A percentile compares a stretch with the other conserved stretches of the same genome.
Evolutionary conservation across 208 protist genomes (phyloP).

Genomic region (Porcisia hertigi): DNA sequence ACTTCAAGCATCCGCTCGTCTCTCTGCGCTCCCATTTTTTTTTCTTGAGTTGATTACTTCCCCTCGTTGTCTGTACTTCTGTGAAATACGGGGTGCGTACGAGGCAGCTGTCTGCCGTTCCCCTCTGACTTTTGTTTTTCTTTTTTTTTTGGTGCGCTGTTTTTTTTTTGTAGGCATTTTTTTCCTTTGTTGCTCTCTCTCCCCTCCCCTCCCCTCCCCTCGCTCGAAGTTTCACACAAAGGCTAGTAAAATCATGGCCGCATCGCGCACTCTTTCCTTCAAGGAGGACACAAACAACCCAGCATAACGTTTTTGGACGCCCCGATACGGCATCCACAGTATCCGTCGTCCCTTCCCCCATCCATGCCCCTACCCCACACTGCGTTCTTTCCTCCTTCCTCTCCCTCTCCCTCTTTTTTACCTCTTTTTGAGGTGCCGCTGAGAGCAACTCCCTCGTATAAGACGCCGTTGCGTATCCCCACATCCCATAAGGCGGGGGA

Average conservation of each 20-base stretch:
- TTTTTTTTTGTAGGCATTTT: too few species aligned
- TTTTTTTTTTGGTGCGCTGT: background rate
- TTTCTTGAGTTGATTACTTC: background rate
- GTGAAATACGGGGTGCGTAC: too few species aligned
- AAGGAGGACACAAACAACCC: background rate
- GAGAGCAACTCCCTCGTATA: too few species aligned
- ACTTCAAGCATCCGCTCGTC: too few species aligned
- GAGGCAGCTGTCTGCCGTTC: background rate
- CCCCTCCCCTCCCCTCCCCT: background rate
- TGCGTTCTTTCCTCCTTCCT: too few species aligned
- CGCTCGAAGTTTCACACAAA: background rate
- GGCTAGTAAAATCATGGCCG: background rate
- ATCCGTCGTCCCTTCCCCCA: background rate
- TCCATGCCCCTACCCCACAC: background rate
- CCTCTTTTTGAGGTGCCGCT: background rate
- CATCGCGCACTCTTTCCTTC: background rate
- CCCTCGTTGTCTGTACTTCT: background rate
- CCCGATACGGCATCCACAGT: background rate
- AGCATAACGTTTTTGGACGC: background rate
- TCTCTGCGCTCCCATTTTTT: too few species aligned
- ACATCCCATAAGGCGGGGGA: background rate
- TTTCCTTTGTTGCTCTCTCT: too few species aligned
- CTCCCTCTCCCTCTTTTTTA: background rate
- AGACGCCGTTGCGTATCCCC: background rate
- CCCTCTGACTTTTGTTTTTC: background rate